phyloP scores from a whole-genome alignment of 164 flowering plant species.

The Liriodendron chinense region DNA sequence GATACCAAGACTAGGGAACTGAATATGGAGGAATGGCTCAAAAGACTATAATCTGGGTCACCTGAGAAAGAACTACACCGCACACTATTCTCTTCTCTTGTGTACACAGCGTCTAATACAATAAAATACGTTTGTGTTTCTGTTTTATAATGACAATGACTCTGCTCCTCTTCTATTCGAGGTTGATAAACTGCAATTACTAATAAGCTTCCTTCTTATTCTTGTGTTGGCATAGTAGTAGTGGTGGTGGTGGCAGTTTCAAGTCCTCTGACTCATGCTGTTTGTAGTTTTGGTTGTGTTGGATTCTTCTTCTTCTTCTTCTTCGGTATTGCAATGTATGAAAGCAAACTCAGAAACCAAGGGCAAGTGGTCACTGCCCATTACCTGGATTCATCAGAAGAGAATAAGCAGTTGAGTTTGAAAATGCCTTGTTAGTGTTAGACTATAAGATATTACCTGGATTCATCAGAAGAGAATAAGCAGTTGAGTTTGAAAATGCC shows the following conservation, averaged over 20 bases:
- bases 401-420: background rate
- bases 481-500: no score
- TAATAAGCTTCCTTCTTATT: background rate
- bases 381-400: slow-evolving; percentile 22
- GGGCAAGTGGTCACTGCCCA: slow-evolving; percentile 58
- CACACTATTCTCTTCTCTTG: background rate
- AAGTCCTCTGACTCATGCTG: background rate
- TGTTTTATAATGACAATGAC: no score
- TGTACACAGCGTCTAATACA: no score
- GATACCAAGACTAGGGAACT: slow-evolving; percentile 14
- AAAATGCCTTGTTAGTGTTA: no score
- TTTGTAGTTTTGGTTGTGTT: background rate
- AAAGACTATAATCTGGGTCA: background rate
- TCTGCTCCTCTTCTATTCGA: background rate
- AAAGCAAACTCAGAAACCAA: slow-evolving; percentile 49
- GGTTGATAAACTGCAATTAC: background rate
- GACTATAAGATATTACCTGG: no score
- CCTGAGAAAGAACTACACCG: background rate
- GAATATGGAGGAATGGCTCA: slow-evolving; percentile 12
- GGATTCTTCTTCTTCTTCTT: background rate
- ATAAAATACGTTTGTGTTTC: background rate
- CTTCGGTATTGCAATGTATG: slow-evolving; percentile 3
- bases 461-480: background rate
- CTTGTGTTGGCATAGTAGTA: background rate
- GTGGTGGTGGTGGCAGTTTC: background rate